Evolutionary conservation across 768 basidiomycete genomes (phyloP), one percentile per base, ranked within the genome.

Genomic region (Rhodocollybia butyracea): DNA sequence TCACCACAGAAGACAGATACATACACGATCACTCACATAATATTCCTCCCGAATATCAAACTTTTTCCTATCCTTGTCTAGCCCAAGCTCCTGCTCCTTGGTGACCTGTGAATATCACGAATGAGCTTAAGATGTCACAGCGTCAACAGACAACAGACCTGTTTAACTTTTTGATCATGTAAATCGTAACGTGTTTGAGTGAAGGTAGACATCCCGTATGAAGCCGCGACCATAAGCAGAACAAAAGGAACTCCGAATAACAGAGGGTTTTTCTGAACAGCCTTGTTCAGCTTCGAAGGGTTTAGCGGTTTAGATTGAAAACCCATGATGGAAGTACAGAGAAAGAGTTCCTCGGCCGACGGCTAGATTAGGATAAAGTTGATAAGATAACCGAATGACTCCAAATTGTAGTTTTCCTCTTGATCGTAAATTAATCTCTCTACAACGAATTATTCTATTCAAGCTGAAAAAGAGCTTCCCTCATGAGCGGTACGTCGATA

Each of bases 21-120:
- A 27, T n/a, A 34, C 36, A 55, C 24, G 45, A 34, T 26, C 12
- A 85, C 93, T 71, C 72, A 97, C 95, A 66, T 88, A 98, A 70
- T 98, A 99, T 66, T 97, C 95, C 67, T 98, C 96, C 52, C 92
- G 76, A 17, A 97, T 89, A 70, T 98, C 95, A 56, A 97, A 86
- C 74, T 84, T 89, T 73, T 86, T 88, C 70, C 87, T 78, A 46
- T 79, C 71, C 53, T 78, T 82, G 59, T 86, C 78, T 62, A 94
- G 73, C 10, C 84, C 80, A 21, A 95, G 76, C 59, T 91, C 88
- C 61, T 94, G 84, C 66, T 94, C 87, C 59, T 84, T 85, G 36
- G 83, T 80, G 32, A 97, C 70, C 92, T 85, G 47, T 11, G 41
- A 34, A 42, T 8, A 31, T 24, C 5, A 46, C 13, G 4, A 5